A percentile compares a stretch with the other conserved stretches of the same genome.
Evolutionary conservation across 306 rosid genomes (phyloP).

Genomic region (Fagus sylvatica): DNA sequence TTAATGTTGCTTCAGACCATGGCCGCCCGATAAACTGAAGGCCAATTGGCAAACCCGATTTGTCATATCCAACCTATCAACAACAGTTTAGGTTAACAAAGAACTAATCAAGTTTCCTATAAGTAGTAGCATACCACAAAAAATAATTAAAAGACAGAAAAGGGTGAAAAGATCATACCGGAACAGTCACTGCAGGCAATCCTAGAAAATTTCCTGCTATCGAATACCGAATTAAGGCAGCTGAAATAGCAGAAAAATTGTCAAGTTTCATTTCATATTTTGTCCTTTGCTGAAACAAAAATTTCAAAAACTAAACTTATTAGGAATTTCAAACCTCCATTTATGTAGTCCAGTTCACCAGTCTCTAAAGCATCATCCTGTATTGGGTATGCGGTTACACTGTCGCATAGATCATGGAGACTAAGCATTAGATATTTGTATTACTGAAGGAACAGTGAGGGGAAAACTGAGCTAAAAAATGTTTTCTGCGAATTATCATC

Average conservation of each 20-base stretch:
- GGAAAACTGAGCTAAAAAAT: not conserved
- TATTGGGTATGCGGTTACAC: constrained; percentile 90
- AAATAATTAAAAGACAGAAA: too few relatives aligned
- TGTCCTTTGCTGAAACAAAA: not conserved
- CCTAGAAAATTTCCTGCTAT: constrained; percentile 94
- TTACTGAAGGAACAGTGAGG: not conserved
- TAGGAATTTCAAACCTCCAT: constrained; percentile 65
- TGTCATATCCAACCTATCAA: constrained; percentile 79
- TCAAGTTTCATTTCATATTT: not conserved
- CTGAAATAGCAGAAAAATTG: constrained; percentile 39
- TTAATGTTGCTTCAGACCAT: constrained; percentile 87
- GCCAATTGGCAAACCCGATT: constrained; percentile 86
- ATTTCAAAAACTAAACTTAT: not conserved
- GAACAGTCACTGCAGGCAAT: constrained; percentile 84
- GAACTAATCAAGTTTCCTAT: not conserved
- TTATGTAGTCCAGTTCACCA: constrained; percentile 94
- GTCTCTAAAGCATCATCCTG: constrained; percentile 74
- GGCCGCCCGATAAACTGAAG: constrained; percentile 93
- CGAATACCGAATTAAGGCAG: constrained; percentile 86
- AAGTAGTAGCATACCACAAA: not conserved
- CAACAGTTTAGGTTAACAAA: not conserved
- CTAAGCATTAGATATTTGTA: not conserved
- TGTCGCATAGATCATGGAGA: constrained; percentile 33
- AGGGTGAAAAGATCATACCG: constrained; percentile 46
- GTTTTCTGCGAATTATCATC: too few relatives aligned